Evolutionary conservation across 2,329 filamentous ascomycete genomes (phyloP), one percentile per base, ranked within the genome.

Genomic region (Venturia aucupariae): DNA sequence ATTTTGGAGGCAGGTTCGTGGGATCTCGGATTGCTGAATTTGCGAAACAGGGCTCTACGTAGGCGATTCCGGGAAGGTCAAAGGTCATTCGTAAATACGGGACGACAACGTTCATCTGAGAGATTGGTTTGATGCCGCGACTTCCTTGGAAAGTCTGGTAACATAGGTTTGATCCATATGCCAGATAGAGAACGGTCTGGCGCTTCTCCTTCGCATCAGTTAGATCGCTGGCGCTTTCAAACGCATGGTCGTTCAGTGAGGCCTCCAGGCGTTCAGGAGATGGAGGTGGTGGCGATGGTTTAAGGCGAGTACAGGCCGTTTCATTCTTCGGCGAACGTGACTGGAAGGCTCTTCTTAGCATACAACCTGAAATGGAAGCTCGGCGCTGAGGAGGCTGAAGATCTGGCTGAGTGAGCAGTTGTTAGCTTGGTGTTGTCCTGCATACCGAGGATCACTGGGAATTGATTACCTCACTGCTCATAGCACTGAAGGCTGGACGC

Each of bases 41-140:
- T 65, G 91, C 92, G 74, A 97, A 97, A 75, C 93, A 96, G 0
- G 94, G 93, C 75, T 97, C 94, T 15, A 77, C 72, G 77, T 97
- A 97, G 0, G 94, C 90, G 0, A 97, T 72, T 0, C 92, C 93
- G 0, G 92, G 85, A 0, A 97, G 83, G 72, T 94, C 89, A 74
- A 99, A 97, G 7, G 87, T 90, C 62, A 99, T 80, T 61, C 84
- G 81, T 60, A 97, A 80, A 5, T 84, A 82, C 0, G 94, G 94
- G 2, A 91, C 90, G 5, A 88, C 84, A 8, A 96, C 93, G 71
- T 92, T 92, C 71, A 92, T 77, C 67, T 89, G 84, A 46, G 90
- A 91, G 17, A 97, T 71, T 0, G 94, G 94, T 32, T 84, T 84
- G 76, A 97, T 93, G 66, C 88, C 88, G 62, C 93, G 87, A 66